A percentile compares a stretch with the other conserved stretches of the same genome.
These are phyloP conservation scores for Tylopilus intermedius DNA, from an alignment of 768 basidiomycete genomes.

Conservation along the genomic window DNA sequence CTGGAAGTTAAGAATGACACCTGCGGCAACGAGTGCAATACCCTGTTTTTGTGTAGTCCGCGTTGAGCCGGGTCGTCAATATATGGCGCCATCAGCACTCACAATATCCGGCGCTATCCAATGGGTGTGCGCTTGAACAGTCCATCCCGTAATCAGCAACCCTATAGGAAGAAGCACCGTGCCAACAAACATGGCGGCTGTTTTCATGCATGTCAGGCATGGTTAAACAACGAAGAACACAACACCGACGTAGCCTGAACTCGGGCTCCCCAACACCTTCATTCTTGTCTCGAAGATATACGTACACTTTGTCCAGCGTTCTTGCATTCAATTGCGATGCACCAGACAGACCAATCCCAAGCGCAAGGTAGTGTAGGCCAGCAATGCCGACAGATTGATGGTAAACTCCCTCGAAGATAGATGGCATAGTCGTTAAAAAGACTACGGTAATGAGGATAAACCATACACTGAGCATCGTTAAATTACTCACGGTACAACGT, in stretches of 20 bases:
- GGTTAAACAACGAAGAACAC: neutral
- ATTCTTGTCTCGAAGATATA: conserved; percentile 46
- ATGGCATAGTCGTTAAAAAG: conserved; percentile 60
- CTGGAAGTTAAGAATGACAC: conserved; percentile 57
- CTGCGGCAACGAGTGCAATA: conserved; percentile 50
- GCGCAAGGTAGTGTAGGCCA: conserved; percentile 66
- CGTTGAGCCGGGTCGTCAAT: neutral
- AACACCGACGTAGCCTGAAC: conserved; percentile 42
- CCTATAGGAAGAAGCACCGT: conserved; percentile 61
- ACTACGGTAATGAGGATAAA: conserved; percentile 36
- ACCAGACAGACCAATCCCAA: conserved; percentile 56
- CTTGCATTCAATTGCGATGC: conserved; percentile 54
- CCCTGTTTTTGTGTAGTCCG: conserved; percentile 37
- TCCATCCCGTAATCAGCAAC: conserved; percentile 68
- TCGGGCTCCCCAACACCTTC: conserved; percentile 54
- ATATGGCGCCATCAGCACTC: conserved; percentile 11
- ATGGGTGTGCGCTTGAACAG: conserved; percentile 48
- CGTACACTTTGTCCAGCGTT: conserved; percentile 52
- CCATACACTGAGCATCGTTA: neutral
- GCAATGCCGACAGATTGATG: conserved; percentile 51
- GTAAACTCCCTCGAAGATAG: conserved; percentile 54
- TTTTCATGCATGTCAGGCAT: conserved; percentile 4
- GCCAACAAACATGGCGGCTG: conserved; percentile 58
- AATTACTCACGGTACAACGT: conserved; percentile 46
- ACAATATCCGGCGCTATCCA: conserved; percentile 75